phyloP scores from a whole-genome alignment of 768 basidiomycete species.

The Trametes cinnabarina region DNA sequence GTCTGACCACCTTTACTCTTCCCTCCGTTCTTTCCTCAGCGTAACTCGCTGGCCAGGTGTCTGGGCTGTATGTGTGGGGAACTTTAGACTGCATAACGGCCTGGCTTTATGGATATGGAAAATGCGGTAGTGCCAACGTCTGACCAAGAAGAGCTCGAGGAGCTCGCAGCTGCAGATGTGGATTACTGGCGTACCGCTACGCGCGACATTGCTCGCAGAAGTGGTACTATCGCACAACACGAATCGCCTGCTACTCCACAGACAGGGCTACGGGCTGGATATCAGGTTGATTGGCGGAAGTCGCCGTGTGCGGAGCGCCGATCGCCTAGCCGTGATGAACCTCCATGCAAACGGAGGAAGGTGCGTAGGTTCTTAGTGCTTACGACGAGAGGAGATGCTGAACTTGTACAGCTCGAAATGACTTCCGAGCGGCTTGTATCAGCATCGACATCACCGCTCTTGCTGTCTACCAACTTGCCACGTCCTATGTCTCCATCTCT shows the following conservation, averaged over 20 bases:
- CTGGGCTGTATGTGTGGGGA: no score
- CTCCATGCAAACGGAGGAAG: neutral
- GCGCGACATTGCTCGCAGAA: neutral
- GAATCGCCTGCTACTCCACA: no score
- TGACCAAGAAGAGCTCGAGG: slow-evolving; percentile 53
- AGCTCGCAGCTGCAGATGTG: slow-evolving; percentile 1
- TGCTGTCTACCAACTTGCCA: neutral
- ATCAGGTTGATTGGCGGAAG: neutral
- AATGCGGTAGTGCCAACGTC: slow-evolving; percentile 58
- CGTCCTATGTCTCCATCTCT: neutral
- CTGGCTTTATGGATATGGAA: slow-evolving; percentile 32
- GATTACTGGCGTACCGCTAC: slow-evolving; percentile 15
- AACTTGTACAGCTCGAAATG: neutral
- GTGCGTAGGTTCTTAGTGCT: neutral
- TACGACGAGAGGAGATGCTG: neutral
- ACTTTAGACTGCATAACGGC: no score
- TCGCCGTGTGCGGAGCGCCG: neutral
- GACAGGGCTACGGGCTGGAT: neutral
- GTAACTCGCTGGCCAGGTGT: no score
- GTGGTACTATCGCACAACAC: neutral
- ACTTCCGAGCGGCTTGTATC: neutral
- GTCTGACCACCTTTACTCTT: no score
- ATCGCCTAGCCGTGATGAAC: neutral
- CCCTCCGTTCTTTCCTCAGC: no score
- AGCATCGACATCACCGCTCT: neutral